Conservation (phyloP, 2,329 filamentous ascomycete genomes). For the Fusarium chlamydosporum region DNA sequence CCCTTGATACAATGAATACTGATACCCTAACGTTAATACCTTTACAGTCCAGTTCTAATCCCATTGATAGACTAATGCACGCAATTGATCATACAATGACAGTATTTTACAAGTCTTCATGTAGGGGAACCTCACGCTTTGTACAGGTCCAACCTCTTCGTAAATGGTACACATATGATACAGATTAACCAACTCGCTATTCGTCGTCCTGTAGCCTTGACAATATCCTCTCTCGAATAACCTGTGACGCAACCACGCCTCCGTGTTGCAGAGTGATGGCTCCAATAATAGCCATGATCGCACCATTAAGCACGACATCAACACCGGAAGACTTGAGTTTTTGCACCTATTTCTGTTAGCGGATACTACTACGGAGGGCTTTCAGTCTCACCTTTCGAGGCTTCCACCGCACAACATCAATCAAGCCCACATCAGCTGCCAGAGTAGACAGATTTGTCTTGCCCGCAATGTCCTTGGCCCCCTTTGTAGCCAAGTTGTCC, state of each 20-base stretch:
- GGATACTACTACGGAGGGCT: accelerated
- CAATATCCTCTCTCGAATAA: conserved; percentile 84
- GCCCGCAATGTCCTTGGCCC: conserved; percentile 73
- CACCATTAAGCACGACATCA: conserved; percentile 79
- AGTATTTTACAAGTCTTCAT: conserved; percentile 40
- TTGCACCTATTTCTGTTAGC: conserved; percentile 62
- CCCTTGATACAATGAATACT: conserved; percentile 51
- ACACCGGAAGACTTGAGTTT: conserved; percentile 81
- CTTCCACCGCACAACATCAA: conserved; percentile 87
- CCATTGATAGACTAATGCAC: conserved; percentile 33
- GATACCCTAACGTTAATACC: conserved; percentile 10
- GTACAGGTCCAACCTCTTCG: conserved; percentile 49
- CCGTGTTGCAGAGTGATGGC: conserved; percentile 92
- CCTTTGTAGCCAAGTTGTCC: conserved; percentile 75
- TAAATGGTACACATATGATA: conserved; percentile 53
- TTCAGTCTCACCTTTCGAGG: conserved; percentile 77
- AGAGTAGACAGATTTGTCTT: conserved; percentile 76
- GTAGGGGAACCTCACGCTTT: conserved; percentile 43
- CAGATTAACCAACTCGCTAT: conserved; percentile 45
- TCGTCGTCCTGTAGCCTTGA: conserved; percentile 49
- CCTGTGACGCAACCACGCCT: conserved; percentile 78
- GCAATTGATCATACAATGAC: conserved; percentile 36
- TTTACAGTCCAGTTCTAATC: conserved; percentile 12
- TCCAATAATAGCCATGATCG: conserved; percentile 88
- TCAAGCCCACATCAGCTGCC: conserved; percentile 78